A percentile compares a stretch with the other conserved stretches of the same genome.
phyloP scores from a whole-genome alignment of 2,329 filamentous ascomycete species.

The Aureobasidium uvarum region DNA sequence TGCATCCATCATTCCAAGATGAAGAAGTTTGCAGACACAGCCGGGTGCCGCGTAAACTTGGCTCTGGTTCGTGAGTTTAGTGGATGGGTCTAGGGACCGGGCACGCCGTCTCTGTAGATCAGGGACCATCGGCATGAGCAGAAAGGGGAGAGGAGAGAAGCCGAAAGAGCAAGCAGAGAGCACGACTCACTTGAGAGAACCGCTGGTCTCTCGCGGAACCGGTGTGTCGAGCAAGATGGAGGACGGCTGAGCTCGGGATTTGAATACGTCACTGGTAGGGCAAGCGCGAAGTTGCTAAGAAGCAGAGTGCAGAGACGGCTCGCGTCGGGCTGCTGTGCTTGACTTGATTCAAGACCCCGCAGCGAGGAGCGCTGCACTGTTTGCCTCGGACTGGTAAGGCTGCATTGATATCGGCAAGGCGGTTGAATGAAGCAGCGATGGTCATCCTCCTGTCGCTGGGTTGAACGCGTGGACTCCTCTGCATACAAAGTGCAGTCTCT shows the following conservation, averaged over 20 bases:
- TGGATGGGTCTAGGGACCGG: background rate
- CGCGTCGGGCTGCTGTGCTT: conserved; percentile 1
- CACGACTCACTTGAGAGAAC: background rate
- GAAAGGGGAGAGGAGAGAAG: background rate
- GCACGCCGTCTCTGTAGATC: conserved; percentile 7
- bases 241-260: background rate
- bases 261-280: background rate
- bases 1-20: background rate
- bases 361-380: background rate
- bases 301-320: conserved; percentile 8
- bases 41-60: background rate
- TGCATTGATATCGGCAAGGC: background rate
- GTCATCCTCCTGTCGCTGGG: background rate
- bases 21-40: background rate
- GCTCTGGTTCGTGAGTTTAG: background rate
- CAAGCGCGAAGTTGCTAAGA: background rate
- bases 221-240: background rate
- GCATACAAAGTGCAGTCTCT: conserved; percentile 1
- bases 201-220: background rate
- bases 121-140: conserved; percentile 9
- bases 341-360: background rate
- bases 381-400: conserved; percentile 4
- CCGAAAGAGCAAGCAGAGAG: background rate
- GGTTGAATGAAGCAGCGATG: background rate
- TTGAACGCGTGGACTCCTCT: background rate